These are phyloP conservation scores for Ustilago loliicola DNA, from an alignment of 1,284 basidiomycete genomes.

Conservation along the genomic window DNA sequence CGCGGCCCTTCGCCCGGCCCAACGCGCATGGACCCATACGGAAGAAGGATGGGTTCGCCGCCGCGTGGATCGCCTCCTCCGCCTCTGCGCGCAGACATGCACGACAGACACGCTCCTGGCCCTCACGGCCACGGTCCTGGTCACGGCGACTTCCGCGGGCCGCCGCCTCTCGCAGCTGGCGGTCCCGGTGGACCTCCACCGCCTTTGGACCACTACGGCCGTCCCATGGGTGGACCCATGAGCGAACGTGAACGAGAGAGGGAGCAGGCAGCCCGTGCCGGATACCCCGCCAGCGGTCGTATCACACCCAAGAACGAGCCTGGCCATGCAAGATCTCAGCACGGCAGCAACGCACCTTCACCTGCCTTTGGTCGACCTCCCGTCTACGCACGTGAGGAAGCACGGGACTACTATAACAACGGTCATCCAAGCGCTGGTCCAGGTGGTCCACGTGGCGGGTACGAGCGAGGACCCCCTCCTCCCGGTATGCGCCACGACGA, in stretches of 20 bases:
- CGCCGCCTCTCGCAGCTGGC: slow-evolving; percentile 29
- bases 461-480: slow-evolving; percentile 45
- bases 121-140: slow-evolving; percentile 28
- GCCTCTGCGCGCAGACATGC: slow-evolving; percentile 35
- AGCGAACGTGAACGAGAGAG: slow-evolving; percentile 52
- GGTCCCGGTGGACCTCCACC: slow-evolving; percentile 40
- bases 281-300: slow-evolving; percentile 44
- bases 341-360: slow-evolving; percentile 55
- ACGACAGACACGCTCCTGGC: slow-evolving; percentile 28
- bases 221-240: slow-evolving; percentile 42
- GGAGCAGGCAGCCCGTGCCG: slow-evolving; percentile 37
- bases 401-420: slow-evolving; percentile 48
- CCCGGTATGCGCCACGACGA: slow-evolving; percentile 41
- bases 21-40: slow-evolving; percentile 43
- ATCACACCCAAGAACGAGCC: slow-evolving; percentile 54
- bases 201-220: slow-evolving; percentile 50
- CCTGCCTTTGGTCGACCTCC: slow-evolving; percentile 49
- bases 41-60: slow-evolving; percentile 45
- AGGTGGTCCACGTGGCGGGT: slow-evolving; percentile 37
- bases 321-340: slow-evolving; percentile 47
- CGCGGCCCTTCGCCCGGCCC: slow-evolving; percentile 51
- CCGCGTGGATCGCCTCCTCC: slow-evolving; percentile 48
- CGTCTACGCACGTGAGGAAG: slow-evolving; percentile 49
- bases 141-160: slow-evolving; percentile 43
- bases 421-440: slow-evolving; percentile 26